A percentile compares a stretch with the other conserved stretches of the same genome.
Evolutionary conservation across 768 basidiomycete species (phyloP).

Genomic region (Termitomyces sp.): DNA sequence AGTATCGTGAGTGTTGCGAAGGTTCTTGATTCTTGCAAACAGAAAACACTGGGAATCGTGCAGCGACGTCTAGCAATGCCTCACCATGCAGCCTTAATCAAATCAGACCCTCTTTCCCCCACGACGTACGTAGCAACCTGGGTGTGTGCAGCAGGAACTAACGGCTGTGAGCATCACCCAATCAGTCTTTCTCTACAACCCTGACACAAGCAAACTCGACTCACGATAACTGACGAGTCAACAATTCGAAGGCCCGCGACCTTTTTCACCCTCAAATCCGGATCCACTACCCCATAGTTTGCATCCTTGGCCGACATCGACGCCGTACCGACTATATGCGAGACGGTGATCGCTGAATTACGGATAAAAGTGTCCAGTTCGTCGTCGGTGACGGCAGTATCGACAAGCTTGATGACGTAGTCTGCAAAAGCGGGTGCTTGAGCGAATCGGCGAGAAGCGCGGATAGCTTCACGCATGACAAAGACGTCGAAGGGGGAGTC

Average conservation of each 20-base stretch:
- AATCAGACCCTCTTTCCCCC: slow-evolving; percentile 24
- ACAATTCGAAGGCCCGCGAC: slow-evolving; percentile 31
- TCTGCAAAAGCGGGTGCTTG: slow-evolving; percentile 21
- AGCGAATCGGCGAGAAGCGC: slow-evolving; percentile 18
- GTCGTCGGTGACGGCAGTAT: slow-evolving; percentile 24
- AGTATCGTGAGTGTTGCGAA: not conserved
- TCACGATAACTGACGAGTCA: slow-evolving; percentile 31
- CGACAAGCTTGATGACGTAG: slow-evolving; percentile 17
- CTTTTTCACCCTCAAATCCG: slow-evolving; percentile 32
- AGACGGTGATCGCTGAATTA: slow-evolving; percentile 20
- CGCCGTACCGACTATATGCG: slow-evolving; percentile 29
- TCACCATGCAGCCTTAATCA: slow-evolving; percentile 19
- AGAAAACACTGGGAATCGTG: too few species aligned
- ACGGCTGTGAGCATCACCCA: slow-evolving; percentile 13
- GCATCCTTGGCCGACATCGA: slow-evolving; percentile 26
- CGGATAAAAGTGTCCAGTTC: slow-evolving; percentile 24
- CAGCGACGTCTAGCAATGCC: not conserved
- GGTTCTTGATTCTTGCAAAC: not conserved
- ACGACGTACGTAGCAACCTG: slow-evolving; percentile 21
- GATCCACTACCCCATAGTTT: slow-evolving; percentile 29
- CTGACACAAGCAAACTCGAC: slow-evolving; percentile 6
- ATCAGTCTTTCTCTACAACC: not conserved
- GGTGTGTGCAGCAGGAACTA: slow-evolving; percentile 22
- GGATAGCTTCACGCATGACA: slow-evolving; percentile 23
- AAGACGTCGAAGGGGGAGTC: slow-evolving; percentile 21